Evolutionary conservation across 495 filamentous ascomycete species (phyloP).

Genomic region (Terfezia boudieri): DNA sequence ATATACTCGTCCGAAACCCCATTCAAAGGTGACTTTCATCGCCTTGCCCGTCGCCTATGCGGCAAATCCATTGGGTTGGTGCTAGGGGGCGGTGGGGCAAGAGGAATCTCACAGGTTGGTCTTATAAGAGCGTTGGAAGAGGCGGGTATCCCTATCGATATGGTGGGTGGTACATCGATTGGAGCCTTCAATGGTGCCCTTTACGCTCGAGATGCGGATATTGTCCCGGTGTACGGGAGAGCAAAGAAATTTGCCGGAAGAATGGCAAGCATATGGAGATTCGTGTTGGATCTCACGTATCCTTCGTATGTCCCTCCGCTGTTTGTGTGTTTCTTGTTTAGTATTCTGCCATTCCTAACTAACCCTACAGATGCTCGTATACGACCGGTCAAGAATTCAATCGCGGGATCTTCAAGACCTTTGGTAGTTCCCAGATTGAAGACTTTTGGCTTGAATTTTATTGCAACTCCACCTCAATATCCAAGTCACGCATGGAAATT

Average conservation of each 20-base stretch:
- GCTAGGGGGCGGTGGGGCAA: slow-evolving; percentile 75
- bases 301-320: slow-evolving; percentile 34
- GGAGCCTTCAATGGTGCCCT: slow-evolving; percentile 92
- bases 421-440: slow-evolving; percentile 65
- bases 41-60: slow-evolving; percentile 71
- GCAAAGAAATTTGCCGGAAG: slow-evolving; percentile 93
- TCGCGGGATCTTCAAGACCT: slow-evolving; percentile 98
- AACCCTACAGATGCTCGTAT: slow-evolving; percentile 35
- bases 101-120: slow-evolving; percentile 77
- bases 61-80: slow-evolving; percentile 90
- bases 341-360: neutral
- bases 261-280: slow-evolving; percentile 95
- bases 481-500: slow-evolving; percentile 65
- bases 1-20: slow-evolving; percentile 78
- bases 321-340: neutral
- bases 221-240: slow-evolving; percentile 86
- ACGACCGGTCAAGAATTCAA: slow-evolving; percentile 99
- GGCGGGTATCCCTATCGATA: slow-evolving; percentile 86
- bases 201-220: slow-evolving; percentile 88
- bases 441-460: slow-evolving; percentile 99
- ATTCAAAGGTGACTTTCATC: slow-evolving; percentile 92
- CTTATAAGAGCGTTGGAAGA: slow-evolving; percentile 91
- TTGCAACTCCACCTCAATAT: slow-evolving; percentile 97
- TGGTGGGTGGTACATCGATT: slow-evolving; percentile 90
- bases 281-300: slow-evolving; percentile 87